Percentiles rank a stretch among this genome's conserved stretches.
Evolutionary conservation across 2,329 filamentous ascomycete species (phyloP).

Genomic region (Aureobasidium sp.): DNA sequence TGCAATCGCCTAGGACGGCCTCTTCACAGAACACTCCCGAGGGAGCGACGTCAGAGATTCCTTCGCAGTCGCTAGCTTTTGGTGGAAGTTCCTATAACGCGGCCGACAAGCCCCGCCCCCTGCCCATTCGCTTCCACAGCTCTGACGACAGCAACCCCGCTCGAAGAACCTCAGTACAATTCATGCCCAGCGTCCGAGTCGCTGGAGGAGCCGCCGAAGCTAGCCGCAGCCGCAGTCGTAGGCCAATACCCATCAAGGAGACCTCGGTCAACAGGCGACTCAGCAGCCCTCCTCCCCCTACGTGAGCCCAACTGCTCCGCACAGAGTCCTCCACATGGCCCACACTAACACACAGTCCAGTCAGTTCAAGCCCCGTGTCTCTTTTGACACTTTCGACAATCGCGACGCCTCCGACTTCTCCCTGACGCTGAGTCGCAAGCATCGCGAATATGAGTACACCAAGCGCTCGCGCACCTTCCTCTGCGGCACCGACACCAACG

Average conservation of each 20-base stretch:
- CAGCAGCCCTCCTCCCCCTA: slow-evolving; percentile 18
- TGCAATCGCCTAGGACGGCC: background rate
- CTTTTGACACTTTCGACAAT: slow-evolving; percentile 65
- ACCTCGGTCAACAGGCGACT: slow-evolving; percentile 12
- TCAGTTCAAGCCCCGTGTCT: slow-evolving; percentile 58
- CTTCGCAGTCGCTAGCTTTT: slow-evolving; percentile 4
- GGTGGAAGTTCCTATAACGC: background rate
- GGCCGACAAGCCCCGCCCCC: slow-evolving; percentile 19
- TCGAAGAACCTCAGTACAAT: slow-evolving; percentile 29
- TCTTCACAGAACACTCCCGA: background rate
- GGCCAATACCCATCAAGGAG: slow-evolving; percentile 14
- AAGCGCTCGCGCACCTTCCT: slow-evolving; percentile 81
- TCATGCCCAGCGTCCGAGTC: slow-evolving; percentile 24
- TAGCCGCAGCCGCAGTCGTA: slow-evolving; percentile 16
- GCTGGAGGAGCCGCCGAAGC: slow-evolving; percentile 15
- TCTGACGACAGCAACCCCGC: slow-evolving; percentile 16
- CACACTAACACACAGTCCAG: slow-evolving; percentile 26
- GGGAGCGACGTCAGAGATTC: background rate
- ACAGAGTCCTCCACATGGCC: background rate
- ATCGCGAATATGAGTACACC: slow-evolving; percentile 74
- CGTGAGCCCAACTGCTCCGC: slow-evolving; percentile 12
- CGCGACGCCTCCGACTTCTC: slow-evolving; percentile 61
- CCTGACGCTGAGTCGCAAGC: slow-evolving; percentile 74
- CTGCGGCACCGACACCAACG: slow-evolving; percentile 82
- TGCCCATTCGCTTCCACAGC: slow-evolving; percentile 16